A percentile compares a stretch with the other conserved stretches of the same genome.
Evolutionary conservation across 2,329 filamentous ascomycete species (phyloP).

Genomic region (Trichoderma sp.): DNA sequence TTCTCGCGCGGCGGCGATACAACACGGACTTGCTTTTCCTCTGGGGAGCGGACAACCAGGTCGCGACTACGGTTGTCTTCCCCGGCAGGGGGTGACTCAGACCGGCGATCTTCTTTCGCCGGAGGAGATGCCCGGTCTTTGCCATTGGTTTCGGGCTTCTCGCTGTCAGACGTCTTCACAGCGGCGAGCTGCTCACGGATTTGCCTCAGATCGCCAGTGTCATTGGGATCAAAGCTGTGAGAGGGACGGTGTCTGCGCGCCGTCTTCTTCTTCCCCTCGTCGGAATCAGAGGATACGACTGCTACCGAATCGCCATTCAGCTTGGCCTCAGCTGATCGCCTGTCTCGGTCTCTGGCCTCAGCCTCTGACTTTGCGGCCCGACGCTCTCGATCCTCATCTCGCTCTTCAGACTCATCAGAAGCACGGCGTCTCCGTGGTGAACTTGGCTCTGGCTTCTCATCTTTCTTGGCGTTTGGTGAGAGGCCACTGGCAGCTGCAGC

Average conservation of each 20-base stretch:
- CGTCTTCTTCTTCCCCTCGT: slow-evolving; percentile 38
- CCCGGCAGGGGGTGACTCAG: slow-evolving; percentile 20
- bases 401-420: slow-evolving; percentile 26
- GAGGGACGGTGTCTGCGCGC: slow-evolving; percentile 40
- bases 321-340: slow-evolving; percentile 40
- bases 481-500: slow-evolving; percentile 50
- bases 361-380: slow-evolving; percentile 19
- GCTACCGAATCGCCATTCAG: slow-evolving; percentile 34
- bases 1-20: slow-evolving; percentile 68
- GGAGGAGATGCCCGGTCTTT: slow-evolving; percentile 22
- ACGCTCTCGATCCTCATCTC: slow-evolving; percentile 24
- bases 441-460: slow-evolving; percentile 35
- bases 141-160: slow-evolving; percentile 16
- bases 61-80: slow-evolving; percentile 45
- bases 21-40: slow-evolving; percentile 57
- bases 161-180: slow-evolving; percentile 31
- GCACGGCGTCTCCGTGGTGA: slow-evolving; percentile 30
- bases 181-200: slow-evolving; percentile 51
- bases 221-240: slow-evolving; percentile 50
- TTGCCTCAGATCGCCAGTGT: slow-evolving; percentile 48
- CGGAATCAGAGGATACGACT: slow-evolving; percentile 39
- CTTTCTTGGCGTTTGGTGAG: slow-evolving; percentile 37
- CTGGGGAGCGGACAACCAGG: slow-evolving; percentile 30
- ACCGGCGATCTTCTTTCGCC: slow-evolving; percentile 20
- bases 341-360: slow-evolving; percentile 31